A percentile compares a stretch with the other conserved stretches of the same genome.
Evolutionary conservation across 73 alveolate genomes (phyloP).

Genomic region (Tetrahymena malaccensis): DNA sequence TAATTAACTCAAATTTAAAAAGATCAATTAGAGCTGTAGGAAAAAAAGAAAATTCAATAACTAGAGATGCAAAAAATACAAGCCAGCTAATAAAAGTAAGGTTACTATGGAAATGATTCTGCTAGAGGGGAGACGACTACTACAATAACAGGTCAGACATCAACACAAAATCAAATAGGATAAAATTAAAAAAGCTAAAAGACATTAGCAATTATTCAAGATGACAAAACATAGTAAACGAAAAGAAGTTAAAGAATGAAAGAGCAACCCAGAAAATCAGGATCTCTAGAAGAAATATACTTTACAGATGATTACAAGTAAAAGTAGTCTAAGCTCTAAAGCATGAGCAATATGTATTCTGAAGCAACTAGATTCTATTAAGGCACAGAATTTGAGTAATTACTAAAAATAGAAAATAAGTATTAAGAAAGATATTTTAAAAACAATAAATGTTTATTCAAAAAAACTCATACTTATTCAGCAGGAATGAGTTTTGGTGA

Average conservation of each 20-base stretch:
- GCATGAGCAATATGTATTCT: background rate
- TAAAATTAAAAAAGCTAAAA: background rate
- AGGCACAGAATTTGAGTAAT: background rate
- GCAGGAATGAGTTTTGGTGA: background rate
- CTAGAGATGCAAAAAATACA: background rate
- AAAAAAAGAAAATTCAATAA: background rate
- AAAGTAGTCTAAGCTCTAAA: background rate
- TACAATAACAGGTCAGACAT: background rate
- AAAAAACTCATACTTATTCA: background rate
- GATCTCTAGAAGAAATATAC: background rate
- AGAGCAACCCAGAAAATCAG: background rate
- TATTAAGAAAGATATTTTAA: background rate
- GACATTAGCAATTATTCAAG: background rate
- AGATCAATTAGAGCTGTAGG: background rate
- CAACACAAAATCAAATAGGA: background rate
- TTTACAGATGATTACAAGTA: background rate
- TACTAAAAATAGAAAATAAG: background rate
- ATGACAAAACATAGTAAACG: background rate
- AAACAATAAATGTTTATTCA: background rate
- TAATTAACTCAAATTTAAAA: background rate
- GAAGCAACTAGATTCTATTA: background rate
- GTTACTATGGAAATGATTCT: background rate
- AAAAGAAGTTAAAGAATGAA: background rate
- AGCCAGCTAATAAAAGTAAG: background rate
- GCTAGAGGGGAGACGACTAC: background rate